These are phyloP conservation scores for Thalassiosira delicatula DNA, from an alignment of 352 stramenopile genomes.

Conservation along the genomic window DNA sequence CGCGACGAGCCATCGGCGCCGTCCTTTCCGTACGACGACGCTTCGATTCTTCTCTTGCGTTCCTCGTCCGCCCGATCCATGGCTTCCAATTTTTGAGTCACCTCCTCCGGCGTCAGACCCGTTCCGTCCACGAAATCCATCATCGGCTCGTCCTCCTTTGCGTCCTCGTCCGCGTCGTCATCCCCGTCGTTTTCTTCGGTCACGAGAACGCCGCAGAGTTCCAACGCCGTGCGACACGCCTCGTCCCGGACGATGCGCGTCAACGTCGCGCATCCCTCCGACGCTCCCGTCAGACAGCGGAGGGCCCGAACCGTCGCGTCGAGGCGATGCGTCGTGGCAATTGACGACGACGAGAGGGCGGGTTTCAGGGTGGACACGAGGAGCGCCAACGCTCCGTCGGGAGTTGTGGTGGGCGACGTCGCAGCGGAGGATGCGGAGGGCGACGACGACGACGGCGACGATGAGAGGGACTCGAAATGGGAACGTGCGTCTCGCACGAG, in stretches of 20 bases:
- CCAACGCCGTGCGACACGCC: slow-evolving; percentile 22
- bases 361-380: slow-evolving; percentile 48
- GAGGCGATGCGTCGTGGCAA: no score
- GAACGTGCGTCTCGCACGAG: slow-evolving; percentile 31
- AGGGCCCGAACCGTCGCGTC: slow-evolving; percentile 38
- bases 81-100: slow-evolving; percentile 38
- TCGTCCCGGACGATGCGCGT: slow-evolving; percentile 31
- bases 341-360: slow-evolving; percentile 19
- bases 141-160: neutral
- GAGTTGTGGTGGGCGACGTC: slow-evolving; percentile 17
- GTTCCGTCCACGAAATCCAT: slow-evolving; percentile 45
- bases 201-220: slow-evolving; percentile 37
- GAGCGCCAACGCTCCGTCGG: slow-evolving; percentile 51
- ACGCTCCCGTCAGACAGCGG: slow-evolving; percentile 47
- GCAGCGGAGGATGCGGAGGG: neutral
- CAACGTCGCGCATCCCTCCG: slow-evolving; percentile 43
- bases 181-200: no score
- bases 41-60: neutral
- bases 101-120: slow-evolving; percentile 40
- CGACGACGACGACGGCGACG: neutral
- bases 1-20: no score
- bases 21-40: no score
- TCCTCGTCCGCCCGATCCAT: slow-evolving; percentile 30
- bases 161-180: slow-evolving; percentile 8
- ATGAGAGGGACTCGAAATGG: slow-evolving; percentile 44